Conservation (phyloP, 352 stramenopile species). For the Saprolegnia diclina region DNA sequence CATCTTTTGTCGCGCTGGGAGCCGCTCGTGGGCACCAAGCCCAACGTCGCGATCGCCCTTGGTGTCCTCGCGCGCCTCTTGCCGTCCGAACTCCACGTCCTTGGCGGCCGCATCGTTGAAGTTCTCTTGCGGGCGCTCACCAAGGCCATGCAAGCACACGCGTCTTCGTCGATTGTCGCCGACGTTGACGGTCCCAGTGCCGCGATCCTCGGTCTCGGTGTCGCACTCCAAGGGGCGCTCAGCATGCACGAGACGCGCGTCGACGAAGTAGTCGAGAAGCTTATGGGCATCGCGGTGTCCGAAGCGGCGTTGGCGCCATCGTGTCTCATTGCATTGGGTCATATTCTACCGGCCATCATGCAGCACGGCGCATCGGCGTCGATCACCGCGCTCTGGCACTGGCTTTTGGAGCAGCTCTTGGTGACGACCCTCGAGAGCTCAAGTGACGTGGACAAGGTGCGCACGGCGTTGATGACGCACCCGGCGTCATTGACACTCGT, state of each 20-base stretch:
- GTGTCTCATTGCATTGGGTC: constrained; percentile 19
- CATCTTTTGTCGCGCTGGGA: background rate
- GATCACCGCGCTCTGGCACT: constrained; percentile 2
- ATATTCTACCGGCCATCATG: constrained; percentile 20
- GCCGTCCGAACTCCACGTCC: constrained; percentile 23
- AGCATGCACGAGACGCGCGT: constrained; percentile 20
- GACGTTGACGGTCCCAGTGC: background rate
- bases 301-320: background rate
- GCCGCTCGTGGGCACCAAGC: background rate
- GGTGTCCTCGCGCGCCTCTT: constrained; percentile 15
- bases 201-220: constrained; percentile 16
- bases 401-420: constrained; percentile 8
- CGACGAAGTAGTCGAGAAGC: constrained; percentile 22
- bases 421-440: background rate
- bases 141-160: background rate
- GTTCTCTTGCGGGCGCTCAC: constrained; percentile 11
- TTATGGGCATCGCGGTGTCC: background rate
- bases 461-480: background rate
- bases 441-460: background rate
- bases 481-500: background rate
- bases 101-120: constrained; percentile 17
- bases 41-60: constrained; percentile 7
- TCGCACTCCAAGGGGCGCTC: constrained; percentile 17
- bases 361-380: background rate
- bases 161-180: background rate